A percentile compares a stretch with the other conserved stretches of the same genome.
phyloP scores from a whole-genome alignment of 2,329 filamentous ascomycete species.

The Aspergillus bombycis region DNA sequence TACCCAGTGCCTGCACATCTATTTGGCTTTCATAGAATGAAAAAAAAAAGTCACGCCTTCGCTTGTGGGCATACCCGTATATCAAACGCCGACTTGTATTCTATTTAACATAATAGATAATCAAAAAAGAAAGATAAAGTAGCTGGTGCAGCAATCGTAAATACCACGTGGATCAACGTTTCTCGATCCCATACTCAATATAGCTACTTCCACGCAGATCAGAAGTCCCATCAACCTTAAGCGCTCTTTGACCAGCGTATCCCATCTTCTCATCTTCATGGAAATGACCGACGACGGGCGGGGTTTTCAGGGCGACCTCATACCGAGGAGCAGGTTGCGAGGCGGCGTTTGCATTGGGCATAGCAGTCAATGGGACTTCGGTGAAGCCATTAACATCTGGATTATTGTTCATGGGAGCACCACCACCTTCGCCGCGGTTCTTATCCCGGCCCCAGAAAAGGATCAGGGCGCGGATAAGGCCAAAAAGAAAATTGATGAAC shows the following conservation, averaged over 20 bases:
- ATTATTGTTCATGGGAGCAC: conserved; percentile 28
- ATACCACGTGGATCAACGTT: conserved; percentile 22
- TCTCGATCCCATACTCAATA: conserved; percentile 42
- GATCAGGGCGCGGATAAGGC: conserved; percentile 66
- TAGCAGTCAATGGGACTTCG: conserved; percentile 41
- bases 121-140: conserved; percentile 8
- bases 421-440: conserved; percentile 63
- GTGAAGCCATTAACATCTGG: conserved; percentile 34
- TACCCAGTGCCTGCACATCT: not conserved
- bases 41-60: not conserved
- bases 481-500: conserved; percentile 74
- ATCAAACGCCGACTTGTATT: conserved; percentile 8
- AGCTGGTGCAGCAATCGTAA: not conserved
- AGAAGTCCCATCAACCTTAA: conserved; percentile 30
- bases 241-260: conserved; percentile 44
- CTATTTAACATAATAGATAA: not conserved
- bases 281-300: conserved; percentile 8
- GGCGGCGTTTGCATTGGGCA: conserved; percentile 26
- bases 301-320: conserved; percentile 21
- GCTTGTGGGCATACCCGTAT: not conserved
- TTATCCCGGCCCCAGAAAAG: conserved; percentile 65
- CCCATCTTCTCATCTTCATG: conserved; percentile 47
- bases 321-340: conserved; percentile 31
- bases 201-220: conserved; percentile 38
- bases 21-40: not conserved